phyloP scores from a whole-genome alignment of 768 basidiomycete genomes.

The Fomitopsis serialis region DNA sequence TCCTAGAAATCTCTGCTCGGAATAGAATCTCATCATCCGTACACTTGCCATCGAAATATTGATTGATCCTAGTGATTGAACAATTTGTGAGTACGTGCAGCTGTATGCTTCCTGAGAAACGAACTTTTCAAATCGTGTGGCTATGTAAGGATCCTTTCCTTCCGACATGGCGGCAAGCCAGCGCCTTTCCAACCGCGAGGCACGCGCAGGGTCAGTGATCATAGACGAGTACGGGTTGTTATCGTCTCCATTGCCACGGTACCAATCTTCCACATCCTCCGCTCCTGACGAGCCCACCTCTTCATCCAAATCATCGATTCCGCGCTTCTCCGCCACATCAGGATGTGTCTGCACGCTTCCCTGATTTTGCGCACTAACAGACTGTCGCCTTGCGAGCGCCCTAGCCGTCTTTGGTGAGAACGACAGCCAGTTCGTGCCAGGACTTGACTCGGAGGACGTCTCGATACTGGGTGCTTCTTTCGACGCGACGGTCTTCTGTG shows the following conservation, averaged over 20 bases:
- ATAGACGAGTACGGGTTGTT: constrained; percentile 50
- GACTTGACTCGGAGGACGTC: constrained; percentile 15
- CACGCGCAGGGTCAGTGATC: constrained; percentile 78
- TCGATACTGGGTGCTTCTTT: constrained; percentile 12
- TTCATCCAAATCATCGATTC: constrained; percentile 23
- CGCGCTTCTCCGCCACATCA: constrained; percentile 17
- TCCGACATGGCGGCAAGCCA: constrained; percentile 93
- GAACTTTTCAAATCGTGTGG: constrained; percentile 74
- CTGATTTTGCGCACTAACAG: constrained; percentile 28
- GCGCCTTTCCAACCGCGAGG: constrained; percentile 69
- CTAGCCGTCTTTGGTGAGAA: constrained; percentile 51
- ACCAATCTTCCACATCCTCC: constrained; percentile 33
- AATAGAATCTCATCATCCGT: constrained; percentile 94
- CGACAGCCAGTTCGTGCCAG: constrained; percentile 39
- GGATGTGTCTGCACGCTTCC: constrained; percentile 17
- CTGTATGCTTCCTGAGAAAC: not conserved
- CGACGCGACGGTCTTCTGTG: constrained; percentile 10
- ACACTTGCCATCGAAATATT: constrained; percentile 89
- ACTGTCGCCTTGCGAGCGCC: constrained; percentile 37
- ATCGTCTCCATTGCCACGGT: constrained; percentile 35
- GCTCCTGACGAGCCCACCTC: constrained; percentile 23
- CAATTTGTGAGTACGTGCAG: not conserved
- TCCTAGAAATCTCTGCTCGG: constrained; percentile 77
- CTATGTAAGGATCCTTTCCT: constrained; percentile 65
- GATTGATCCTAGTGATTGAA: constrained; percentile 61